Evolutionary conservation across 352 stramenopile species (phyloP), one percentile per base, ranked within the genome.

Genomic region (Phytophthora sp.): DNA sequence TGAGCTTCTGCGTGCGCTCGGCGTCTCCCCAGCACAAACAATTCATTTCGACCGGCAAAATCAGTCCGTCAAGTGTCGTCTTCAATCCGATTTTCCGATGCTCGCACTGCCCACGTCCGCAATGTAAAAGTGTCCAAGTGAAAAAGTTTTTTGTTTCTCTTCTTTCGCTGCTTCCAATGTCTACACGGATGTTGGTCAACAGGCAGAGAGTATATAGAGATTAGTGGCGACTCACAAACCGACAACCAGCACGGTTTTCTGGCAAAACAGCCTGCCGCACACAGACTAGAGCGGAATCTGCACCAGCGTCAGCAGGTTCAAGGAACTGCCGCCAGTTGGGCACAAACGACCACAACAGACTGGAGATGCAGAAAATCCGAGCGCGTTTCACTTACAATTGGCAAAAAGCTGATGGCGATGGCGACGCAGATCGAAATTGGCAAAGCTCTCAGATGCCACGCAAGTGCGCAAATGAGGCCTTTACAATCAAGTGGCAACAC

Each of bases 21-120:
- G 31, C 66, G 50, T 82, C 74, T 63, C 71, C 74, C 74, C 74
- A 82, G 57, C 74, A 82, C 27, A 76, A 57, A 35, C 29, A 49
- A 29, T 44, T 78, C 71, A 78, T 78, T 16, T 56, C 26, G 31
- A 60, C 56, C 20, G 49, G 33, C 53, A 36, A 45, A 55, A 56
- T 23, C 15, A 15, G 53, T 33, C 23, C 24, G 42, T 51, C 7
- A 51, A 8, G 42, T 51, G 39, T 21, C 24, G 16, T n/a, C n/a
- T n/a, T n/a, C n/a, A n/a, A 26, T 63, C 44, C 30, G 15, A 60
- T 49, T n/a, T n/a, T 60, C 52, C 52, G 41, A 45, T 57, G 30
- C 36, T 30, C 38, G 54, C 46, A 52, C 33, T 57, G 42, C 29
- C 39, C 18, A 59, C 47, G 57, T 49, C 36, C 30, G 26, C 56